Evolutionary conservation across 2,329 filamentous ascomycete species (phyloP), one percentile per base, ranked within the genome.

Genomic region (Ophiostoma ips): DNA sequence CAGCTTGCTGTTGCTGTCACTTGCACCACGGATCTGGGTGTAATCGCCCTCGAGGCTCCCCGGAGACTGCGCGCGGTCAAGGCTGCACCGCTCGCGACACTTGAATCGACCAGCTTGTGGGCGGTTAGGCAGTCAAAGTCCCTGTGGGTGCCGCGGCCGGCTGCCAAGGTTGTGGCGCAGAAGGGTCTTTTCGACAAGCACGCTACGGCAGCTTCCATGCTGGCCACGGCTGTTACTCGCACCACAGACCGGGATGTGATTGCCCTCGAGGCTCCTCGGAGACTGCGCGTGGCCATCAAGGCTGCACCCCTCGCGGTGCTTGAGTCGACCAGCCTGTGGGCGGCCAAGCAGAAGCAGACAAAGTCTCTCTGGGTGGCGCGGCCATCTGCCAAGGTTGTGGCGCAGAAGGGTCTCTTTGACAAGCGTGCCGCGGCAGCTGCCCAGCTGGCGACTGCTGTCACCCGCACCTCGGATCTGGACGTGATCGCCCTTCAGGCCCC

Each of bases 381-480:
- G 10, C 15, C 24, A 5, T 30, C 24, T 12, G 41, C 38, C 16
- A 12, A 35, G 31, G 10, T 19, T 19, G 13, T 28, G 5, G 24
- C 12, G 9, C 30, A 30, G n/a, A 21, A 31, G 12, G 30, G 19
- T 16, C 52, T 56, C 10, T 56, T 56, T 16, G 41, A 53, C 51
- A 45, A 44, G 33, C 43, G 48, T 1, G 45, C 43, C 0, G 50
- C 52, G 1, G 40, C 41, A 1, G 40, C 49, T 1, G 31, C 33
- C n/a, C 46, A 51, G 37, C 24, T 41, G 43, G 46, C 49, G 18
- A 16, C 8, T 2, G 24, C 50, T 5, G 43, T 44, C 13, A 50
- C 19, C 12, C 54, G 54, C 47, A 49, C 50, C 3, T 53, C 54
- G 2, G 52, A 46, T 37, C 18, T 49, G 18, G 48, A 53, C 28